A percentile compares a stretch with the other conserved stretches of the same genome.
Evolutionary conservation across 176 grass and related monocot species (phyloP).

Genomic region (Paspalum vaginatum): DNA sequence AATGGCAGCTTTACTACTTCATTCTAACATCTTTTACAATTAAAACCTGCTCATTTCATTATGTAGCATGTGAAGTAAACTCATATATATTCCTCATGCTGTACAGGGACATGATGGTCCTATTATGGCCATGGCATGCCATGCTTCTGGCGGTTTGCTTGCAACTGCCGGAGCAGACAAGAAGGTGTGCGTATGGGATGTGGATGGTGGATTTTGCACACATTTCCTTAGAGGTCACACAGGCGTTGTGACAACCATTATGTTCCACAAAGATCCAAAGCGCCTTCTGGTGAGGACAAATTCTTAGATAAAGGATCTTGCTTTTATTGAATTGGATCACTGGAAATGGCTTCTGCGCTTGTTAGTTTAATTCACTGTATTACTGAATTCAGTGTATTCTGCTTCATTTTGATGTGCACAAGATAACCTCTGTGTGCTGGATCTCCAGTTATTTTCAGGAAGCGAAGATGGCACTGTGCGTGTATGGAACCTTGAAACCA

Average conservation of each 20-base stretch:
- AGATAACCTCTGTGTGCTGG: constrained; percentile 38
- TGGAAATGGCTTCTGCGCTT: not conserved
- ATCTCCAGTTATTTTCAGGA: constrained; percentile 81
- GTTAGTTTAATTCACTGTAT: constrained; percentile 24
- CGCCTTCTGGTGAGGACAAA: constrained; percentile 68
- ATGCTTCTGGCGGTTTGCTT: constrained; percentile 93
- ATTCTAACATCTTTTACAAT: constrained; percentile 5
- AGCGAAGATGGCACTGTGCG: constrained; percentile 77
- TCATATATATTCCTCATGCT: constrained; percentile 34
- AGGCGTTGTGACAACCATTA: constrained; percentile 74
- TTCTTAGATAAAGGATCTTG: constrained; percentile 24
- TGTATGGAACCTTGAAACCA: constrained; percentile 86
- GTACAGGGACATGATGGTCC: constrained; percentile 92
- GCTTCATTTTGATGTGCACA: constrained; percentile 6
- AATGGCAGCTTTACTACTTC: constrained; percentile 1
- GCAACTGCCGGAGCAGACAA: constrained; percentile 92
- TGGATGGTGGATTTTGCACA: constrained; percentile 97
- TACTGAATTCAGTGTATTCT: constrained; percentile 18
- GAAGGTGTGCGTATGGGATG: constrained; percentile 90
- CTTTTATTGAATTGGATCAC: not conserved
- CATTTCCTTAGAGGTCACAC: constrained; percentile 94
- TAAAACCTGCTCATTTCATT: not conserved
- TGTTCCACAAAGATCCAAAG: constrained; percentile 88
- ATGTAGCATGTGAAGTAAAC: not conserved
- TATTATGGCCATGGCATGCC: constrained; percentile 90